Evolutionary conservation across 2,329 filamentous ascomycete species (phyloP).

Genomic region (Arthrobotrys pseudoclavata): DNA sequence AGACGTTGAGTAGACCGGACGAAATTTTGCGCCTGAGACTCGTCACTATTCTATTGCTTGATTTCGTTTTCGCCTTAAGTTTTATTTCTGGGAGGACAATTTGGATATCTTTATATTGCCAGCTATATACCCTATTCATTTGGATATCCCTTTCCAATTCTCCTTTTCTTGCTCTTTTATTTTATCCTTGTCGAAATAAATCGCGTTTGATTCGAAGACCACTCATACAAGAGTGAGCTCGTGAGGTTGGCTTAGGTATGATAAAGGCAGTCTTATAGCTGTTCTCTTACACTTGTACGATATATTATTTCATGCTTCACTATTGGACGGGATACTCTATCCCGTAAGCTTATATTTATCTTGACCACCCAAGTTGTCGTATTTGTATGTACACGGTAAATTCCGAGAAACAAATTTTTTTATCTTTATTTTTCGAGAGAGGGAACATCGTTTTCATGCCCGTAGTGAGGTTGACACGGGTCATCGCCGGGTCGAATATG

Average conservation of each 20-base stretch:
- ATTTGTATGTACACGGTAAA: constrained; percentile 22
- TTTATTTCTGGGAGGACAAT: constrained; percentile 11
- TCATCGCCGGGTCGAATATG: constrained; percentile 9
- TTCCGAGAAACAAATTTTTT: neutral
- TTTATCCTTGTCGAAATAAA: constrained; percentile 7
- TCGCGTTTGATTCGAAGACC: constrained; percentile 2
- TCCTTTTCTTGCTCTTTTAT: neutral
- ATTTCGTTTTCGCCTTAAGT: neutral
- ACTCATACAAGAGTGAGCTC: constrained; percentile 1
- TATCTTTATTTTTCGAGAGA: neutral
- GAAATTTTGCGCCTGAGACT: neutral
- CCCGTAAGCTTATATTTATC: constrained; percentile 9
- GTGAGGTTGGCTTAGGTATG: neutral
- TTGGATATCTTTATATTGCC: constrained; percentile 16
- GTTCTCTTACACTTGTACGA: constrained; percentile 28
- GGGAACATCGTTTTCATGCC: neutral
- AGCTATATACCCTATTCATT: constrained; percentile 28
- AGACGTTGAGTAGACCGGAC: constrained; percentile 31
- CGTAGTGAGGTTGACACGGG: neutral
- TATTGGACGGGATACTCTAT: constrained; percentile 16
- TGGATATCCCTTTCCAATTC: constrained; percentile 10
- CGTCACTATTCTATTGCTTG: neutral
- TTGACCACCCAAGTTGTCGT: constrained; percentile 10
- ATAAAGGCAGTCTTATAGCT: neutral
- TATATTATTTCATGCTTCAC: constrained; percentile 26